A percentile compares a stretch with the other conserved stretches of the same genome.
phyloP scores from a whole-genome alignment of 208 protist genomes.

The Trypanosoma rangeli region DNA sequence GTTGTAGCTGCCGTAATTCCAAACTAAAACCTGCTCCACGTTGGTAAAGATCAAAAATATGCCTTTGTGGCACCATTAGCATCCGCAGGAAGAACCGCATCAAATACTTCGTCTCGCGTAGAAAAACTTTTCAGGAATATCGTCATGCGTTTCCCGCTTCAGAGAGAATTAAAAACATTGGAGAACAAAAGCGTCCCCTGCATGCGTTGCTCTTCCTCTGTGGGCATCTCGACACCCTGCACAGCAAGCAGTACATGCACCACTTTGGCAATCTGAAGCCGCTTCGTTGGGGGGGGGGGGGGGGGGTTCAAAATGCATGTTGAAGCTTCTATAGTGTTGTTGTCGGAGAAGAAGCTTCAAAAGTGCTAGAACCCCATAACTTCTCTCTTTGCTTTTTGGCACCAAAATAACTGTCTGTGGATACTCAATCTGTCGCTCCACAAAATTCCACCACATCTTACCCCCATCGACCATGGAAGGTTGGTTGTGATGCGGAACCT shows the following conservation, averaged over 20 bases:
- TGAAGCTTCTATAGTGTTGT: constrained; percentile 57
- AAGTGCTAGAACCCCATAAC: constrained; percentile 35
- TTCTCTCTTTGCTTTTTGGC: constrained; percentile 32
- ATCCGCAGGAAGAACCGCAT: constrained; percentile 27
- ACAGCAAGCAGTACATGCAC: constrained; percentile 1
- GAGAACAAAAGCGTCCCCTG: not conserved
- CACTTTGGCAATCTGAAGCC: not conserved
- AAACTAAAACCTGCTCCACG: constrained; percentile 62
- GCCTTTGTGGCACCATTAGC: constrained; percentile 6
- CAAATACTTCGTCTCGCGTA: constrained; percentile 32
- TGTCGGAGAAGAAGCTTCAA: constrained; percentile 36
- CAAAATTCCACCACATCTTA: not conserved
- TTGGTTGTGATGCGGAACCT: constrained; percentile 10
- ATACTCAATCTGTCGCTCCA: constrained; percentile 41
- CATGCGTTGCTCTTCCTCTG: not conserved
- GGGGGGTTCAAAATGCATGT: constrained; percentile 21
- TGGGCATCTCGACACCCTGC: not conserved
- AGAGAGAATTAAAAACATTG: constrained; percentile 7
- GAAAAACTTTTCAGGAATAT: constrained; percentile 18
- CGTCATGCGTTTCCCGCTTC: not conserved
- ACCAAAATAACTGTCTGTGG: constrained; percentile 78
- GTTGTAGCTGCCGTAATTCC: constrained; percentile 51
- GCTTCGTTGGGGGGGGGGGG: not conserved
- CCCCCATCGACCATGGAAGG: too few species aligned
- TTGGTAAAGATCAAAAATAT: constrained; percentile 41